A percentile compares a stretch with the other conserved stretches of the same genome.
phyloP scores from a whole-genome alignment of 2,329 filamentous ascomycete species.

The Aureobasidium mangrovei region DNA sequence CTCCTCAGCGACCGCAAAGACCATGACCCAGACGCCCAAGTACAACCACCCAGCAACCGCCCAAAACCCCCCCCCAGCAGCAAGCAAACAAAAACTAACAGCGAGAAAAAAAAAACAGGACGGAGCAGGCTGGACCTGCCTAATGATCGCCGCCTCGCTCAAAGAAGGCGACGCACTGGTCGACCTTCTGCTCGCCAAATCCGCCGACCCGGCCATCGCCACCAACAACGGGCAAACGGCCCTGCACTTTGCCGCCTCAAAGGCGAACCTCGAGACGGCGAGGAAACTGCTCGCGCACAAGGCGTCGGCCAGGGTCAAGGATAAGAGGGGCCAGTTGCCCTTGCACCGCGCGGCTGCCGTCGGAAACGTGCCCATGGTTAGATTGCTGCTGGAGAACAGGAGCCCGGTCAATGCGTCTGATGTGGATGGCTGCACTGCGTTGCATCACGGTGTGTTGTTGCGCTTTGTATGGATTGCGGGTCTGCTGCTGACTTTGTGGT shows the following conservation, averaged over 20 bases:
- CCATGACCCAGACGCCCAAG: constrained; percentile 79
- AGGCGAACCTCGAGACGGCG: constrained; percentile 75
- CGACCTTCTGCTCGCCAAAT: constrained; percentile 57
- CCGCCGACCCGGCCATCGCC: constrained; percentile 64
- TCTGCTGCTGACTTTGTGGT: constrained; percentile 22
- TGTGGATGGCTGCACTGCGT: constrained; percentile 70
- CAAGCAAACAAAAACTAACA: not conserved
- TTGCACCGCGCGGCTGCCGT: constrained; percentile 87
- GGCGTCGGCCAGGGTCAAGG: constrained; percentile 70
- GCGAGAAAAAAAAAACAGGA: constrained; percentile 42
- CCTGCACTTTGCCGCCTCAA: constrained; percentile 85
- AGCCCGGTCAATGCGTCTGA: constrained; percentile 82
- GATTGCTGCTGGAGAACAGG: constrained; percentile 63
- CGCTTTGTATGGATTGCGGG: not conserved
- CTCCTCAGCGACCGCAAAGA: constrained; percentile 59
- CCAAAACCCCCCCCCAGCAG: not conserved
- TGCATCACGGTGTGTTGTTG: constrained; percentile 59
- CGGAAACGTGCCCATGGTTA: constrained; percentile 80
- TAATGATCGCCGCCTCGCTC: constrained; percentile 74
- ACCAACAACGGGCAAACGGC: constrained; percentile 71
- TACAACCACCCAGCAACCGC: constrained; percentile 26
- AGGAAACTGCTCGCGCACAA: constrained; percentile 66
- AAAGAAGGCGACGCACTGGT: constrained; percentile 63
- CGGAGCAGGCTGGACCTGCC: constrained; percentile 69
- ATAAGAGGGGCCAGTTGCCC: constrained; percentile 80